These are phyloP conservation scores for Lolium perenne DNA, from an alignment of 176 grass and related monocot species.

Conservation along the genomic window DNA sequence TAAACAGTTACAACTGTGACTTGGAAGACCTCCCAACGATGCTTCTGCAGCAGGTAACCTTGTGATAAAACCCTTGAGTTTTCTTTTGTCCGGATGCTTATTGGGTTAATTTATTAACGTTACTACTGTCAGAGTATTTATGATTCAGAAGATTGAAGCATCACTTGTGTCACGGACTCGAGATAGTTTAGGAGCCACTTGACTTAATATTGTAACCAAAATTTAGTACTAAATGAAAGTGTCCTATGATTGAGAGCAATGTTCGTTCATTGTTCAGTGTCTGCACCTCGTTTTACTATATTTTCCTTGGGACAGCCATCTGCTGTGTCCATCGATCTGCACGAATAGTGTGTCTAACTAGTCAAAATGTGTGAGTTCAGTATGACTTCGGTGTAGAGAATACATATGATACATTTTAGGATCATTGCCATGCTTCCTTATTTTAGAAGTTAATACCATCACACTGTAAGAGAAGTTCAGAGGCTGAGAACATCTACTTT, in stretches of 20 bases:
- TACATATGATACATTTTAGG: background rate
- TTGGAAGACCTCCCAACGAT: slow-evolving; percentile 92
- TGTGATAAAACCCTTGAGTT: slow-evolving; percentile 7
- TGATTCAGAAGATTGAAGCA: background rate
- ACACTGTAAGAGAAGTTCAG: slow-evolving; percentile 1
- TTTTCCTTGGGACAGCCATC: background rate
- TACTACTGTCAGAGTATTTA: slow-evolving; percentile 16
- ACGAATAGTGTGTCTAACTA: background rate
- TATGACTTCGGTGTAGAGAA: background rate
- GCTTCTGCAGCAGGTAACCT: slow-evolving; percentile 90
- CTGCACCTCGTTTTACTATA: background rate
- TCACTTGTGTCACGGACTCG: slow-evolving; percentile 9
- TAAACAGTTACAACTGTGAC: slow-evolving; percentile 85
- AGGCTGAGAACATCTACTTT: background rate
- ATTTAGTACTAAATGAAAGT: background rate
- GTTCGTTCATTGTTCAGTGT: slow-evolving; percentile 6
- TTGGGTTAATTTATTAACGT: slow-evolving; percentile 24
- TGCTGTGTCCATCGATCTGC: background rate
- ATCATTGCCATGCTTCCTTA: background rate
- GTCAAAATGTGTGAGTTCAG: slow-evolving; percentile 9
- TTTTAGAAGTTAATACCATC: slow-evolving; percentile 1
- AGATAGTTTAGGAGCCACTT: background rate
- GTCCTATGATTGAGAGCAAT: background rate
- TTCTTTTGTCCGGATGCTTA: background rate
- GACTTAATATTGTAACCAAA: background rate